These are phyloP conservation scores for Chalciporus pseudorubinellus DNA, from an alignment of 768 basidiomycete genomes.

Conservation along the genomic window DNA sequence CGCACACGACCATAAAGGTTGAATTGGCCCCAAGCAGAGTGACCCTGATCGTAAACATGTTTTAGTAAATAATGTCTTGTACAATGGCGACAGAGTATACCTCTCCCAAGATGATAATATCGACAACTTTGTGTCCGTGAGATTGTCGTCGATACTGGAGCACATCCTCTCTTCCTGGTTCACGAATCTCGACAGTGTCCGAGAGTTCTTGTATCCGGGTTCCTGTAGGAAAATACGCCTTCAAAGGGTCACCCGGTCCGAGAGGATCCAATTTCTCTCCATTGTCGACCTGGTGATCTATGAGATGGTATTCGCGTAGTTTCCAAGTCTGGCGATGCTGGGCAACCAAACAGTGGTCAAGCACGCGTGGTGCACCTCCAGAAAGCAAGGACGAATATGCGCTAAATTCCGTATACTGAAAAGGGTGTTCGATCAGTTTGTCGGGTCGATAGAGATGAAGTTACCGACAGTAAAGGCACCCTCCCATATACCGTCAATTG, in stretches of 20 bases:
- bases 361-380: conserved; percentile 58
- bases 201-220: conserved; percentile 47
- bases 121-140: conserved; percentile 36
- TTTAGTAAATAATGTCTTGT: background rate
- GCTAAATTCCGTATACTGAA: conserved; percentile 79
- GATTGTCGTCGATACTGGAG: conserved; percentile 30
- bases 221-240: conserved; percentile 57
- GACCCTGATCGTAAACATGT: conserved; percentile 54
- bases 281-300: conserved; percentile 24
- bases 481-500: conserved; percentile 78
- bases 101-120: conserved; percentile 75
- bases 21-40: conserved; percentile 91
- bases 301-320: conserved; percentile 70
- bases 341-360: conserved; percentile 75
- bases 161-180: conserved; percentile 36
- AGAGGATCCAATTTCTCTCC: conserved; percentile 34
- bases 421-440: background rate
- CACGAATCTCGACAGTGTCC: conserved; percentile 47
- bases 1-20: conserved; percentile 76
- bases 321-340: conserved; percentile 91
- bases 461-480: conserved; percentile 67
- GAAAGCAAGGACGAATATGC: conserved; percentile 77
- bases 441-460: background rate
- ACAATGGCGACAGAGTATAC: conserved; percentile 34
- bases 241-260: conserved; percentile 57